Evolutionary conservation across 176 grass and related monocot genomes (phyloP), one percentile per base, ranked within the genome.

Genomic region (Carex parvula): DNA sequence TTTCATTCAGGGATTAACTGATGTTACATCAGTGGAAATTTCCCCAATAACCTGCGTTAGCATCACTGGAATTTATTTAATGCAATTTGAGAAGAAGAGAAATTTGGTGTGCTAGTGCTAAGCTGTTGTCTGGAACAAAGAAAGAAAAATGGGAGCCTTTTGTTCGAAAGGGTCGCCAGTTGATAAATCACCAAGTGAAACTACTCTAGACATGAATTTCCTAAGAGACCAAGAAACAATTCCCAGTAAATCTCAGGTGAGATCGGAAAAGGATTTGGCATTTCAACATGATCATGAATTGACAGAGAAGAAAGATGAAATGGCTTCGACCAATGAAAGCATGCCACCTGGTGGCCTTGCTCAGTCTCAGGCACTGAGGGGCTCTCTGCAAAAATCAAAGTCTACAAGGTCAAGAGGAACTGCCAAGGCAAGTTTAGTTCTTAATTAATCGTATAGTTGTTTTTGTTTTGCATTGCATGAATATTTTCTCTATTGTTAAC

Each of bases 341-440:
- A 11, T 60, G 60, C 81, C 24, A 56, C 17, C 78, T 74, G 77
- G 22, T 10, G 80, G 52, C 8, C 60, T 14, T 42, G 61, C 32
- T 2, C 70, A 84, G 39, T 58, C 54, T 22, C 86, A 88, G 16
- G 58, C 64, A 10, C 29, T n/a, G 1, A 84, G 81, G 60, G 70
- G 26, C n/a, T 32, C 81, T 61, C 84, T 83, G 39, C 81, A 84
- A 55, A 88, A 79, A 64, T 88, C 81, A 29, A 88, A 56, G 58
- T 82, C 84, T 81, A 60, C 88, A 26, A 86, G 63, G 37, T 44
- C 69, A 74, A 89, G 83, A 68, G 83, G 66, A 41, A 82, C 78
- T 78, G 73, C 77, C 30, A 89, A 89, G 88, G 88, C 84, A 82
- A 86, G 76, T 76, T 61, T 81, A 88, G 15, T 41, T 7, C 71